Evolutionary conservation across 2,329 filamentous ascomycete species (phyloP).

Genomic region (Chaetomium sp.): DNA sequence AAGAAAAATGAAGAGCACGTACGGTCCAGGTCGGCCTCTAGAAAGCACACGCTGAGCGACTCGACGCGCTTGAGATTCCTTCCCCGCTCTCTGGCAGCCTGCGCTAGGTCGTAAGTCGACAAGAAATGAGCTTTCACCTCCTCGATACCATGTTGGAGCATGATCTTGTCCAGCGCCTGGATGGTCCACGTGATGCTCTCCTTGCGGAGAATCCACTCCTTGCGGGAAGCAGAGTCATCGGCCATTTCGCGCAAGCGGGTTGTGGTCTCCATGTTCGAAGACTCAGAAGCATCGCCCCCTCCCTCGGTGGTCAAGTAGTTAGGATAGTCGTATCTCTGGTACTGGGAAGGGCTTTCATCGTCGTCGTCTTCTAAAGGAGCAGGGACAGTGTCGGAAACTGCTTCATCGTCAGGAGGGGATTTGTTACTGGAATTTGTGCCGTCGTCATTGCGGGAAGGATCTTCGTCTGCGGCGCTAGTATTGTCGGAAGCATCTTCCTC

Average conservation of each 20-base stretch:
- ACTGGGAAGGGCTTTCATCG: too few relatives aligned
- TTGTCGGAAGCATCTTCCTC: too few relatives aligned
- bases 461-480: too few relatives aligned
- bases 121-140: background rate
- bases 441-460: too few relatives aligned
- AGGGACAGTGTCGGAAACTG: too few relatives aligned
- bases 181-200: background rate
- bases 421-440: too few relatives aligned
- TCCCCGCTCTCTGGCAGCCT: too few relatives aligned
- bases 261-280: background rate
- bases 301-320: background rate
- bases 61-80: background rate
- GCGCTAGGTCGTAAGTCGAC: too few relatives aligned
- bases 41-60: background rate
- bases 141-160: background rate
- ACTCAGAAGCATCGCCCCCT: background rate
- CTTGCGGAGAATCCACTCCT: background rate
- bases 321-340: background rate
- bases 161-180: background rate
- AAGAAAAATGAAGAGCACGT: too few relatives aligned
- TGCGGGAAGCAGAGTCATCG: background rate
- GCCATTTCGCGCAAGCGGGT: background rate
- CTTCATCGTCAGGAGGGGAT: too few relatives aligned
- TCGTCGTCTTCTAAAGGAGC: too few relatives aligned
- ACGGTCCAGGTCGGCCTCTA: background rate